Percentiles rank a stretch among this genome's conserved stretches.
Evolutionary conservation across 2,329 filamentous ascomycete species (phyloP).

Genomic region (Allantophomopsis cytisporea): DNA sequence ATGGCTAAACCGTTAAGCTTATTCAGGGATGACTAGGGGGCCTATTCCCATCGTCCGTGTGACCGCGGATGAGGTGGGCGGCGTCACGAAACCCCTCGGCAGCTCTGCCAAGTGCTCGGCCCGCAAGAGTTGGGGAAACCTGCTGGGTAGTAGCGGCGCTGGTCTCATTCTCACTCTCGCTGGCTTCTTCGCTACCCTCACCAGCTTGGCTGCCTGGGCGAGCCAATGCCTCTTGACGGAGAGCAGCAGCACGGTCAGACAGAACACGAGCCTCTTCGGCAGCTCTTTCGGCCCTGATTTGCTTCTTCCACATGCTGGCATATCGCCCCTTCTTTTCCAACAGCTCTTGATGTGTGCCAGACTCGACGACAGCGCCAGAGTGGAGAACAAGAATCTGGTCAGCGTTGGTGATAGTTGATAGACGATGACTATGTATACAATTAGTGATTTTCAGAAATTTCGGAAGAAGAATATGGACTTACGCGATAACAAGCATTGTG

Average conservation of each 20-base stretch:
- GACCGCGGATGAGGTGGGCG: not conserved
- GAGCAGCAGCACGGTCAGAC: not conserved
- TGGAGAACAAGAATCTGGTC: constrained; percentile 78
- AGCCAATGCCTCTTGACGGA: not conserved
- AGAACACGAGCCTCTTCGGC: constrained; percentile 33
- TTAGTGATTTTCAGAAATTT: constrained; percentile 7
- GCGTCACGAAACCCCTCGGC: constrained; percentile 1
- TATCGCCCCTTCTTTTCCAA: constrained; percentile 61
- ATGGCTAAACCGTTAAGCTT: not conserved
- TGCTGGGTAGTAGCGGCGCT: too few relatives aligned
- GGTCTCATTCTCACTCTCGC: not conserved
- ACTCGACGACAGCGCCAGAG: constrained; percentile 63
- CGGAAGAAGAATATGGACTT: constrained; percentile 24
- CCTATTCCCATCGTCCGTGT: not conserved
- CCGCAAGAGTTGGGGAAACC: not conserved
- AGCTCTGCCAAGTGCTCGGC: not conserved
- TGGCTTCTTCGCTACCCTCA: not conserved
- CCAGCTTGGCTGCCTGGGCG: not conserved
- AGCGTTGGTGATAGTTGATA: constrained; percentile 84
- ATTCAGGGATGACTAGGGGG: not conserved
- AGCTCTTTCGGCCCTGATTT: constrained; percentile 61
- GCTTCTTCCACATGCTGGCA: constrained; percentile 71
- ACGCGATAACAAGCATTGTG: constrained; percentile 91
- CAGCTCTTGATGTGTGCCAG: constrained; percentile 67
- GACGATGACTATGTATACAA: constrained; percentile 41